Evolutionary conservation across 78 protist species (phyloP), one percentile per base, ranked within the genome.

Genomic region (Polysphondylium violaceum): DNA sequence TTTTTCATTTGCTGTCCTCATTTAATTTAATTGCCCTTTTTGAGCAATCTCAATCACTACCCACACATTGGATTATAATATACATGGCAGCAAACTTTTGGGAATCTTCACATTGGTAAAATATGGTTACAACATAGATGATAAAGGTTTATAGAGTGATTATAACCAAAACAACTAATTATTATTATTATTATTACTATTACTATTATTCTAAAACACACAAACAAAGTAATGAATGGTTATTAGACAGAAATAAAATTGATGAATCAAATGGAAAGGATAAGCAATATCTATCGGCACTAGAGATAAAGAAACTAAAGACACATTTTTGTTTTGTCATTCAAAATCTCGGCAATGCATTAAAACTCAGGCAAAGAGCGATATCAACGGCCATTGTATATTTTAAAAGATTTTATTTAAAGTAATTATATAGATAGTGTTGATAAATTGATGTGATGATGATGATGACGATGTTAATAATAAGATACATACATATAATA

Each of bases 381-480:
- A 74, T 73, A 33, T 76, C 94, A 23, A 90, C 94, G 16, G 94
- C 94, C 2, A 83, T 78, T 17, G 90, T 90, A 21, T 90, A 86
- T 69, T 90, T 78, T 77, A 90, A 83, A 65, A 72, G 94, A 68
- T 90, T 90, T 51, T 90, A 90, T 64, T 58, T 90, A 55, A 83
- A 78, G 94, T 90, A 50, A 25, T 5, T n/a, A n/a, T n/a, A n/a
- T n/a, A n/a, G n/a, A n/a, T n/a, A n/a, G n/a, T n/a, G n/a, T n/a
- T n/a, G n/a, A n/a, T n/a, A n/a, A n/a, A n/a, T n/a, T n/a, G n/a
- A n/a, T n/a, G n/a, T n/a, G n/a, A n/a, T n/a, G n/a, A n/a, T n/a
- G n/a, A n/a, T n/a, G n/a, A n/a, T n/a, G n/a, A n/a, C n/a, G 64
- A 43, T 27, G 29, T 65, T 2, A 16, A 14, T 14, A 41, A 40